Percentiles rank a stretch among this genome's conserved stretches.
Evolutionary conservation across 2,329 filamentous ascomycete genomes (phyloP).

Genomic region (Diplodia scrobiculata): DNA sequence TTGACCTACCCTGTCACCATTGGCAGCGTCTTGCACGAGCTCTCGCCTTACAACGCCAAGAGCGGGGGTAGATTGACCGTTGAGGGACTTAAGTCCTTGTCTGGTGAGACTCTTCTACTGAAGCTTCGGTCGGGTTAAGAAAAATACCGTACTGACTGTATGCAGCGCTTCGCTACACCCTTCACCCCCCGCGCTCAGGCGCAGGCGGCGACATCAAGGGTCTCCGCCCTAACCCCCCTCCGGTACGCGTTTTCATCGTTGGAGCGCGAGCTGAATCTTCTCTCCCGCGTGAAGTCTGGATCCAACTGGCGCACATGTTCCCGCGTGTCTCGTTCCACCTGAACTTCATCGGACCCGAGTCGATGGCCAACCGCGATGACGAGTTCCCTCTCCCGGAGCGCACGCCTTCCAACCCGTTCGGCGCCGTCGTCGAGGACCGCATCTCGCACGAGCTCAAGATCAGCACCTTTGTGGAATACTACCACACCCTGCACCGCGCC

Average conservation of each 20-base stretch:
- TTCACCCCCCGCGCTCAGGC: conserved; percentile 83
- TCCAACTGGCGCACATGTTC: conserved; percentile 92
- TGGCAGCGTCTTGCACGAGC: conserved; percentile 86
- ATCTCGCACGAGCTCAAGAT: conserved; percentile 91
- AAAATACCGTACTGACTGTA: background rate
- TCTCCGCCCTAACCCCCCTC: conserved; percentile 79
- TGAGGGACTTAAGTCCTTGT: conserved; percentile 91
- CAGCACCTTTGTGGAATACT: conserved; percentile 96
- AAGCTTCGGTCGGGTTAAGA: conserved; percentile 32
- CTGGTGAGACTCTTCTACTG: conserved; percentile 60
- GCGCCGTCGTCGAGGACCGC: conserved; percentile 89
- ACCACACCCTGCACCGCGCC: conserved; percentile 91
- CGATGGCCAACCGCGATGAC: conserved; percentile 88
- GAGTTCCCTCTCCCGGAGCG: conserved; percentile 90
- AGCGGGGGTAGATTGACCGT: conserved; percentile 73
- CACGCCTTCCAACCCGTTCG: conserved; percentile 84
- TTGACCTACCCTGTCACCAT: conserved; percentile 93
- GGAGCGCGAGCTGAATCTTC: conserved; percentile 97
- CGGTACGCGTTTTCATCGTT: conserved; percentile 87
- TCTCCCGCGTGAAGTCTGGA: conserved; percentile 88
- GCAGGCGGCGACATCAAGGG: conserved; percentile 74
- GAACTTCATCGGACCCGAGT: conserved; percentile 93
- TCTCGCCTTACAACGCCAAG: conserved; percentile 87
- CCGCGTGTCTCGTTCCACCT: conserved; percentile 88
- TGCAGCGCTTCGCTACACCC: conserved; percentile 84